Conservation (phyloP, 2,329 filamentous ascomycete genomes). For the Ophiognomonia clavigignenti-juglandacearum region DNA sequence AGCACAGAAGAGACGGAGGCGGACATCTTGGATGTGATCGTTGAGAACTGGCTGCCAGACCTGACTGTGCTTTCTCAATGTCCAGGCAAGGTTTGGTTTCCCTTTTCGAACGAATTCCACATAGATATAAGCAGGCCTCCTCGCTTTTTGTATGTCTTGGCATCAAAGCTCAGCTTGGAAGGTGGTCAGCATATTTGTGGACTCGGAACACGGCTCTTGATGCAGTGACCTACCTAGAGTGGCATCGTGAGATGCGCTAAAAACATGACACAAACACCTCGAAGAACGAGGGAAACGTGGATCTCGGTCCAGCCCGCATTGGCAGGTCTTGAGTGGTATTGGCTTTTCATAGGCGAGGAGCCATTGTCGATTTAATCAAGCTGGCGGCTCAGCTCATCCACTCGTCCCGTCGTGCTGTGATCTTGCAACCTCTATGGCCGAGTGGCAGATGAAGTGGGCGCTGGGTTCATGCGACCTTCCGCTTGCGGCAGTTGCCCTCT, state of each 20-base stretch:
- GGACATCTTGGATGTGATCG: slow-evolving; percentile 6
- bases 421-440: background rate
- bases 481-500: slow-evolving; percentile 12
- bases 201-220: background rate
- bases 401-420: background rate
- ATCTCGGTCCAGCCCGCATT: background rate
- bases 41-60: too few relatives aligned
- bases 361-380: background rate
- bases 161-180: background rate
- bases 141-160: slow-evolving; percentile 2
- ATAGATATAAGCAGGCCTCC: background rate
- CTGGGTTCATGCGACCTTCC: slow-evolving; percentile 14
- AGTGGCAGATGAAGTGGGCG: background rate
- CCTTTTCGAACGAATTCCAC: background rate
- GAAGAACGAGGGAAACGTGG: background rate
- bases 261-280: background rate
- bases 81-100: background rate
- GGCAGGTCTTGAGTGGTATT: slow-evolving; percentile 4
- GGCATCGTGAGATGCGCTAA: background rate
- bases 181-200: background rate
- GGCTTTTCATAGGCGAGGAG: background rate
- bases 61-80: background rate
- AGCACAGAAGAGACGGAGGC: background rate
- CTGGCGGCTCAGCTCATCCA: background rate
- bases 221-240: slow-evolving; percentile 6